A percentile compares a stretch with the other conserved stretches of the same genome.
phyloP scores from a whole-genome alignment of 23 red algal genomes.

The Agarophyton chilense region DNA sequence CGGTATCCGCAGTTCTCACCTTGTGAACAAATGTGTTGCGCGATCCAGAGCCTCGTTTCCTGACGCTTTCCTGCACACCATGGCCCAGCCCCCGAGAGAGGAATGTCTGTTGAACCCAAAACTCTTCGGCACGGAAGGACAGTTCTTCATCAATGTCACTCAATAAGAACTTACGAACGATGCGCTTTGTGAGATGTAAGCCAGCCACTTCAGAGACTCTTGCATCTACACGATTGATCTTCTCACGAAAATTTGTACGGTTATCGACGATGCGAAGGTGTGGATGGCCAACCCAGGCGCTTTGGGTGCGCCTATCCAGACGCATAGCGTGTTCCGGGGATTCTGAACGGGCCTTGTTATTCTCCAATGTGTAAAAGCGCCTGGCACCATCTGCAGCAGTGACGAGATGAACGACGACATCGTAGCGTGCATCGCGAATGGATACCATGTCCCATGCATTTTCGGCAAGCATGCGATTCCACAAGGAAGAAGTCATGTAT shows the following conservation, averaged over 20 bases:
- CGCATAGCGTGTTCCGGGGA: conserved; percentile 53
- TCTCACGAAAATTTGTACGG: conserved; percentile 69
- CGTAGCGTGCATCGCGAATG: conserved; percentile 81
- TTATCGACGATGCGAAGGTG: conserved; percentile 81
- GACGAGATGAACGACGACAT: conserved; percentile 84
- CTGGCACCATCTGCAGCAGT: conserved; percentile 83
- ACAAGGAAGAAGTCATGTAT: conserved; percentile 69
- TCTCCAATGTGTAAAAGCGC: conserved; percentile 63
- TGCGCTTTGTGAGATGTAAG: conserved; percentile 53
- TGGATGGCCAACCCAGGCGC: conserved; percentile 82
- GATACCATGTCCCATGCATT: conserved; percentile 68
- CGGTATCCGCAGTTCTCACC: conserved; percentile 41
- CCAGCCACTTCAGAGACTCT: conserved; percentile 73
- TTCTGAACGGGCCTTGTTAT: conserved; percentile 68
- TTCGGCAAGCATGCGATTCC: conserved; percentile 56
- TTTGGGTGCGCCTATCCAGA: conserved; percentile 56
- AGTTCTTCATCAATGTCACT: conserved; percentile 8
- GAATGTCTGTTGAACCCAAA: conserved; percentile 81
- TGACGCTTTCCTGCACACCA: conserved; percentile 67
- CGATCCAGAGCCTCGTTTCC: conserved; percentile 62
- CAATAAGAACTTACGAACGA: conserved; percentile 77
- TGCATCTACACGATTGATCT: conserved; percentile 75
- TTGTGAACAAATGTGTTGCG: conserved; percentile 69
- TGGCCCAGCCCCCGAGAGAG: conserved; percentile 25
- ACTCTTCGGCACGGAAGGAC: conserved; percentile 39